phyloP scores from a whole-genome alignment of 2,329 filamentous ascomycete species.

The Rutstroemia sp. region DNA sequence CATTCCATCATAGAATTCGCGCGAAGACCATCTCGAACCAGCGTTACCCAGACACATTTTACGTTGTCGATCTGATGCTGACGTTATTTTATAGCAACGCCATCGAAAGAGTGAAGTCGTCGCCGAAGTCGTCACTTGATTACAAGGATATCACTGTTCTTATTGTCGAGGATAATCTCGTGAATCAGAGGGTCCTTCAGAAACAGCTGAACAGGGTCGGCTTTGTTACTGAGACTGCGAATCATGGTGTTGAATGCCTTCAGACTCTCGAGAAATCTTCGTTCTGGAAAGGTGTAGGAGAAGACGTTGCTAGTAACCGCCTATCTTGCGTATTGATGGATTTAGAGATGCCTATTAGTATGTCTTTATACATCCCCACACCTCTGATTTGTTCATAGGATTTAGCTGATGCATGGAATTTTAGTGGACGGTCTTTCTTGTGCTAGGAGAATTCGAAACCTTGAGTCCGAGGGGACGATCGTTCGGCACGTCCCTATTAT shows the following conservation, averaged over 20 bases:
- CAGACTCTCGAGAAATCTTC: conserved; percentile 47
- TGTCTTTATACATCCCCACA: conserved; percentile 52
- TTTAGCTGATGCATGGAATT: not conserved
- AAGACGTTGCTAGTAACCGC: conserved; percentile 29
- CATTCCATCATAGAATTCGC: too few species aligned
- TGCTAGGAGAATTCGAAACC: conserved; percentile 58
- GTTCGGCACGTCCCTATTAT: conserved; percentile 66
- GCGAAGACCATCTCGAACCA: too few species aligned
- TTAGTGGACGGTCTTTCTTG: conserved; percentile 68
- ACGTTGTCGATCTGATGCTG: not conserved
- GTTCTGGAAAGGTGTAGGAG: conserved; percentile 38
- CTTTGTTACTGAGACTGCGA: conserved; percentile 54
- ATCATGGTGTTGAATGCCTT: conserved; percentile 56
- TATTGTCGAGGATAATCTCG: conserved; percentile 61
- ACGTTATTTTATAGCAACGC: not conserved
- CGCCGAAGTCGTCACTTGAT: not conserved
- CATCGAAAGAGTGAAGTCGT: not conserved
- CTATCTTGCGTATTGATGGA: conserved; percentile 70
- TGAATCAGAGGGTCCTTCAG: conserved; percentile 58
- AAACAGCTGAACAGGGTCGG: conserved; percentile 54
- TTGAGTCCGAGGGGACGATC: conserved; percentile 56
- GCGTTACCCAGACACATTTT: too few species aligned
- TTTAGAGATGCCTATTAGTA: conserved; percentile 68
- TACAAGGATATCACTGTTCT: conserved; percentile 35
- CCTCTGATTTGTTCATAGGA: conserved; percentile 43